Evolutionary conservation across 768 basidiomycete genomes (phyloP).

Genomic region (Hebeloma cylindrosporum): DNA sequence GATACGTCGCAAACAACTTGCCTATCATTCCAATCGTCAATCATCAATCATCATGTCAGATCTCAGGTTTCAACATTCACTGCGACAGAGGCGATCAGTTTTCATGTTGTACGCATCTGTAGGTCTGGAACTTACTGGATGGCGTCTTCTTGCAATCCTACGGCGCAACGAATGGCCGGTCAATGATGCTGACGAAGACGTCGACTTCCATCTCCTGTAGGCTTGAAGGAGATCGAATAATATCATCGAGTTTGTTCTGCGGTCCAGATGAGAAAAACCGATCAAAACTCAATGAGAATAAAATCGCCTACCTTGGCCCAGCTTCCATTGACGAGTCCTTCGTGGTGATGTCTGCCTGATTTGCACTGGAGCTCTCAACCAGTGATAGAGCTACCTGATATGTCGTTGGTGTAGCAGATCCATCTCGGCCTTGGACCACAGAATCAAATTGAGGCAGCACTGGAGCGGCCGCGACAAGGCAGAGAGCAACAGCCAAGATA

Average conservation of each 20-base stretch:
- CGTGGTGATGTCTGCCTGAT: too few relatives aligned
- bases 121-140: constrained; percentile 18
- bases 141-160: constrained; percentile 18
- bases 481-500: constrained; percentile 12
- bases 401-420: not conserved
- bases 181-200: constrained; percentile 3
- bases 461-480: constrained; percentile 16
- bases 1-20: not conserved
- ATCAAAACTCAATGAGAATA: not conserved
- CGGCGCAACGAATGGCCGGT: constrained; percentile 4
- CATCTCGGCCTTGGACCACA: not conserved
- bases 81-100: not conserved
- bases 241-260: constrained; percentile 7
- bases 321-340: constrained; percentile 8
- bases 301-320: too few relatives aligned
- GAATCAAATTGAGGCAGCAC: constrained; percentile 4
- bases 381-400: not conserved
- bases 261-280: not conserved
- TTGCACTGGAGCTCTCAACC: too few relatives aligned
- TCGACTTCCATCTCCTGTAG: constrained; percentile 2
- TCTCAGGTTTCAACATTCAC: constrained; percentile 1
- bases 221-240: constrained; percentile 6
- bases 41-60: not conserved
- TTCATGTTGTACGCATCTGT: not conserved
- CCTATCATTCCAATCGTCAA: not conserved